Percentiles rank a stretch among this genome's conserved stretches.
Evolutionary conservation across 805 yeast species (phyloP).

Genomic region (Starmerella asiatica): DNA sequence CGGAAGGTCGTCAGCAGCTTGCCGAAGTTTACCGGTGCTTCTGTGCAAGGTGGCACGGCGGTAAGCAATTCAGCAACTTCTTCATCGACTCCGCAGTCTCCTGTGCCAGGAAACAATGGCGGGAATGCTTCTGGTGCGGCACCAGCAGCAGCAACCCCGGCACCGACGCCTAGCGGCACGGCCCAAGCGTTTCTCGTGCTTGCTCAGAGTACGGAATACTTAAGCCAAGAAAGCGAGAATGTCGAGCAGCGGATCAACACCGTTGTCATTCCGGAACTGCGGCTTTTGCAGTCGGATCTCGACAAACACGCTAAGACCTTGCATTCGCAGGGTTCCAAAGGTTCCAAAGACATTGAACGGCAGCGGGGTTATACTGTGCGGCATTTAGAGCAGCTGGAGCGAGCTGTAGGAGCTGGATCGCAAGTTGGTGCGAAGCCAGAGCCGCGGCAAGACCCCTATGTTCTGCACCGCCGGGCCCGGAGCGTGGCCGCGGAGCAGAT

Average conservation of each 20-base stretch:
- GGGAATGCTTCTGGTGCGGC: neutral
- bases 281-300: slow-evolving; percentile 31
- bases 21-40: slow-evolving; percentile 24
- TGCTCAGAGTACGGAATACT: slow-evolving; percentile 25
- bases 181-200: slow-evolving; percentile 27
- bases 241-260: slow-evolving; percentile 30
- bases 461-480: slow-evolving; percentile 30
- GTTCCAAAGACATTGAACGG: slow-evolving; percentile 29
- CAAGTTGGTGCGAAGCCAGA: slow-evolving; percentile 27
- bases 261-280: slow-evolving; percentile 33
- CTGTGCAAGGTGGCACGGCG: slow-evolving; percentile 10
- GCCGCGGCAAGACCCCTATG: slow-evolving; percentile 36
- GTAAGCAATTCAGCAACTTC: neutral
- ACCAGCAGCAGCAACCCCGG: neutral
- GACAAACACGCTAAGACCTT: slow-evolving; percentile 34
- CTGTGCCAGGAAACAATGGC: neutral
- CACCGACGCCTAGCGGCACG: slow-evolving; percentile 19
- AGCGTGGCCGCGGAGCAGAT: slow-evolving; percentile 33
- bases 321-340: slow-evolving; percentile 26
- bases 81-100: neutral
- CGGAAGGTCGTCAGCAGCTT: slow-evolving; percentile 25
- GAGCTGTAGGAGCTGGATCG: slow-evolving; percentile 22
- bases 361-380: slow-evolving; percentile 28
- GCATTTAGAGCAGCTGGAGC: slow-evolving; percentile 29
- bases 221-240: slow-evolving; percentile 28